A percentile compares a stretch with the other conserved stretches of the same genome.
Evolutionary conservation across 1,284 basidiomycete species (phyloP).

Genomic region (Tylopilus sp.): DNA sequence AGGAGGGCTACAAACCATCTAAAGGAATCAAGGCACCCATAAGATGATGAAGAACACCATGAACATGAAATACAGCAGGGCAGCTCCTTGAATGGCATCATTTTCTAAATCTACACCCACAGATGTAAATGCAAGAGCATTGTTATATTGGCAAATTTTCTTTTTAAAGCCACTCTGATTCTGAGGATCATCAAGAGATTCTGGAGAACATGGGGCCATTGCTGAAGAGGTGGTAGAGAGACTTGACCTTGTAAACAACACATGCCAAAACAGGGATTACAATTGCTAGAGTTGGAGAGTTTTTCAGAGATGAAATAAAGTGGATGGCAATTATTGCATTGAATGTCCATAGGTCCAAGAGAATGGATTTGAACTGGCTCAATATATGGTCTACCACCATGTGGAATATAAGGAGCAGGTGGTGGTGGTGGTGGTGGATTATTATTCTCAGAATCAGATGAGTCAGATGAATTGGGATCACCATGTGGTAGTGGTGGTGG

Average conservation of each 20-base stretch:
- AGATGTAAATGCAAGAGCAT: slow-evolving; percentile 51
- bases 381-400: slow-evolving; percentile 14
- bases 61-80: slow-evolving; percentile 47
- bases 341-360: slow-evolving; percentile 31
- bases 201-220: slow-evolving; percentile 22
- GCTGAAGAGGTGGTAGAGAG: slow-evolving; percentile 26
- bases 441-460: neutral
- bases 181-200: slow-evolving; percentile 31
- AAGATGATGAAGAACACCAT: slow-evolving; percentile 48
- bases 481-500: neutral
- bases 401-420: slow-evolving; percentile 1
- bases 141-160: slow-evolving; percentile 49
- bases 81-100: slow-evolving; percentile 38
- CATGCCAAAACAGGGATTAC: slow-evolving; percentile 29
- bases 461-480: neutral
- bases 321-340: slow-evolving; percentile 35
- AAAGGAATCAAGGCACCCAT: slow-evolving; percentile 44
- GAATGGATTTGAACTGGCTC: slow-evolving; percentile 11
- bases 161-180: slow-evolving; percentile 29
- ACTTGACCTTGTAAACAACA: slow-evolving; percentile 42
- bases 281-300: slow-evolving; percentile 7
- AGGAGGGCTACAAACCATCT: slow-evolving; percentile 5
- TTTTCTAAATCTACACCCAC: slow-evolving; percentile 44
- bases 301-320: slow-evolving; percentile 33
- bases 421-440: neutral